These are phyloP conservation scores for Moricandia moricandioides DNA, from an alignment of 345 rosid species.

Conservation along the genomic window DNA sequence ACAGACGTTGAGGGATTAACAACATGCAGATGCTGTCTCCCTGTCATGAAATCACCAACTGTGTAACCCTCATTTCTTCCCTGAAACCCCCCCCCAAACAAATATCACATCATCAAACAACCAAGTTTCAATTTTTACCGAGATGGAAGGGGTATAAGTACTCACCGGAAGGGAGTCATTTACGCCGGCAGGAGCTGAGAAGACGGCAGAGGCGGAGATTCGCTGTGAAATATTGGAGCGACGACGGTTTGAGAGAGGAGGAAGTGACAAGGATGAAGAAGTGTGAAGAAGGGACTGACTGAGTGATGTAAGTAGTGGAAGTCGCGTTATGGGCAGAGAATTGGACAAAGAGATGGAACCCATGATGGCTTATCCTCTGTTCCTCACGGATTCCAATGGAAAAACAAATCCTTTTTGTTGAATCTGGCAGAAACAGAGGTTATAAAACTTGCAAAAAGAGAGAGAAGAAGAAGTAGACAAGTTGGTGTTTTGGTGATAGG, in stretches of 20 bases:
- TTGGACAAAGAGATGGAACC: slow-evolving; percentile 36
- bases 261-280: slow-evolving; percentile 18
- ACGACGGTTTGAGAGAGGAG: slow-evolving; percentile 29
- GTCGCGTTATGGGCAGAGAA: slow-evolving; percentile 37
- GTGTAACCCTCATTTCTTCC: slow-evolving; percentile 57
- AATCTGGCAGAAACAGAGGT: slow-evolving; percentile 12
- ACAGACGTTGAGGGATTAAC: slow-evolving; percentile 76
- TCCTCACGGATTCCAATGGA: slow-evolving; percentile 12
- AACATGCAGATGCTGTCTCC: slow-evolving; percentile 56
- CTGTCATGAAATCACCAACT: slow-evolving; percentile 92
- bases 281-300: slow-evolving; percentile 4
- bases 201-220: slow-evolving; percentile 15
- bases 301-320: slow-evolving; percentile 32
- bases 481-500: slow-evolving; percentile 7
- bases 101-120: not conserved
- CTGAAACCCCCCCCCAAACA: slow-evolving; percentile 37
- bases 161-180: slow-evolving; percentile 55
- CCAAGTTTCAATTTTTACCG: slow-evolving; percentile 1
- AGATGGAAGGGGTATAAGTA: not conserved
- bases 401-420: slow-evolving; percentile 3
- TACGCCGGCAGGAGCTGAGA: slow-evolving; percentile 38
- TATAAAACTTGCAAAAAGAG: not conserved
- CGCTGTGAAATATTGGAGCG: slow-evolving; percentile 28
- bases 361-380: slow-evolving; percentile 37
- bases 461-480: not conserved